phyloP scores from a whole-genome alignment of 306 rosid species.

The Vigna unguiculata region DNA sequence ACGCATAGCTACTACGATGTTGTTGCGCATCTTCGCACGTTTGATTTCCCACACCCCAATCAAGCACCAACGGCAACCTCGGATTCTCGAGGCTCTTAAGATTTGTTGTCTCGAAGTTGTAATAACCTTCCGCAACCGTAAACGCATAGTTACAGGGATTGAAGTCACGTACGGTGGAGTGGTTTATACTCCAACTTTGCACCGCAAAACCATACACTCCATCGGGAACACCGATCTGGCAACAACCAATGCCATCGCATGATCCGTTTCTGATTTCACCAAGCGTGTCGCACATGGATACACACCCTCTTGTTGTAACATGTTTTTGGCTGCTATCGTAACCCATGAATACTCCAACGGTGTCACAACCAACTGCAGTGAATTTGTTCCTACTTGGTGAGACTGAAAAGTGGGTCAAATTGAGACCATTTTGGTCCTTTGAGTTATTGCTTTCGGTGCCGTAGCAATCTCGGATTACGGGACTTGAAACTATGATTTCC shows the following conservation, averaged over 20 bases:
- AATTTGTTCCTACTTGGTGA: conserved; percentile 29
- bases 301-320: not conserved
- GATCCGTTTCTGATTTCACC: not conserved
- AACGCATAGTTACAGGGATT: conserved; percentile 23
- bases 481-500: conserved; percentile 4
- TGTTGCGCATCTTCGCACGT: conserved; percentile 30
- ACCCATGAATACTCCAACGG: not conserved
- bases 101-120: not conserved
- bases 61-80: conserved; percentile 37
- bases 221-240: not conserved
- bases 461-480: conserved; percentile 12
- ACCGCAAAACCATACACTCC: not conserved
- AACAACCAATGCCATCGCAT: conserved; percentile 5
- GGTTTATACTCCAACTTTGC: not conserved
- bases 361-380: conserved; percentile 31
- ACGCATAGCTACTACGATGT: conserved; percentile 26
- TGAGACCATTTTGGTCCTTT: not conserved
- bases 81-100: not conserved
- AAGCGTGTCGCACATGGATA: not conserved
- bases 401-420: conserved; percentile 11
- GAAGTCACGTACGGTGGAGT: not conserved
- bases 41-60: conserved; percentile 46
- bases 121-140: not conserved
- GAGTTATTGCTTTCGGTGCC: not conserved
- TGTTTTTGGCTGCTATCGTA: not conserved